A percentile compares a stretch with the other conserved stretches of the same genome.
These are phyloP conservation scores for Crepidotus variabilis DNA, from an alignment of 768 basidiomycete genomes.

Conservation along the genomic window DNA sequence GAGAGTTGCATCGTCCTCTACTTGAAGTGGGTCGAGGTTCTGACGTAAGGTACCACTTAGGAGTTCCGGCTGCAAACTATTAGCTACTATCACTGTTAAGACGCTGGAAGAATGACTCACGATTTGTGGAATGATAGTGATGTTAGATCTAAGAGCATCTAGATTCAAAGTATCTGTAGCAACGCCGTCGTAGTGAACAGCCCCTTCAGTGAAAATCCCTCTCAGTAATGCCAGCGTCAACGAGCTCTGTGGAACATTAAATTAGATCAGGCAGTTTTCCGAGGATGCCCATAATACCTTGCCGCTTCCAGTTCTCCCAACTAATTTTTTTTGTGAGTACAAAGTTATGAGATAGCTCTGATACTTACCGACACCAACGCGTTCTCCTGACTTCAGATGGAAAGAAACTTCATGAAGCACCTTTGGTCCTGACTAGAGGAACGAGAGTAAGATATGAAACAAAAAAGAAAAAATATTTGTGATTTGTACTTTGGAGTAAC, in stretches of 20 bases:
- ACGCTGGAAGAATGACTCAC: neutral
- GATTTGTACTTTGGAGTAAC: constrained; percentile 37
- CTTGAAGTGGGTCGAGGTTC: constrained; percentile 40
- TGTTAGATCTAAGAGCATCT: constrained; percentile 49
- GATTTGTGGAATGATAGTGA: constrained; percentile 57
- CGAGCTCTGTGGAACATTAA: constrained; percentile 40
- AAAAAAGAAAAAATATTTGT: neutral
- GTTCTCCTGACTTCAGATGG: constrained; percentile 47
- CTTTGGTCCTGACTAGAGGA: constrained; percentile 36
- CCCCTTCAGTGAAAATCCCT: constrained; percentile 54
- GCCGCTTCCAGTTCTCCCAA: constrained; percentile 43
- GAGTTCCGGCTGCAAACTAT: constrained; percentile 6
- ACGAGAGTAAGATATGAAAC: constrained; percentile 10
- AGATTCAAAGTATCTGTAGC: constrained; percentile 49
- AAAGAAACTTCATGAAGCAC: constrained; percentile 55
- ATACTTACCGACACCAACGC: constrained; percentile 42
- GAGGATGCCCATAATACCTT: constrained; percentile 30
- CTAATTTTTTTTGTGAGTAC: constrained; percentile 14
- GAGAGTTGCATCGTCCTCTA: constrained; percentile 46
- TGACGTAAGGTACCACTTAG: constrained; percentile 27
- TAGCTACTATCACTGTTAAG: neutral
- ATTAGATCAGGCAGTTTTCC: neutral
- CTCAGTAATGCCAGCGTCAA: constrained; percentile 52
- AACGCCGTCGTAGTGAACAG: constrained; percentile 54
- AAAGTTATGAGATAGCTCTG: neutral